A percentile compares a stretch with the other conserved stretches of the same genome.
phyloP scores from a whole-genome alignment of 352 stramenopile genomes.

The Phytophthora cryptogea region DNA sequence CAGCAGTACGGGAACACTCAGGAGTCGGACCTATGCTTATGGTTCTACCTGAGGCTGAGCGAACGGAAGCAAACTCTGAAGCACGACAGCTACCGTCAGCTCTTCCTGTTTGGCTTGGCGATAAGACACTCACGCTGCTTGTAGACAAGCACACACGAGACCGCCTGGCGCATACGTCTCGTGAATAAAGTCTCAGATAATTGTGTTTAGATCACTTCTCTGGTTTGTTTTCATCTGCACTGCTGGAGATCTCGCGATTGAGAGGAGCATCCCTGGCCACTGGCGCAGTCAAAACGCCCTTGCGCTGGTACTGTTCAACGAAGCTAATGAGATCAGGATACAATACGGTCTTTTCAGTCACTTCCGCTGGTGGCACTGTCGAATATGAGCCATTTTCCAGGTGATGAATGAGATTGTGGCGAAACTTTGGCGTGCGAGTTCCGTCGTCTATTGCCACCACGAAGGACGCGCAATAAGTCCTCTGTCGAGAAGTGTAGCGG shows the following conservation, averaged over 20 bases:
- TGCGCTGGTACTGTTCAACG: slow-evolving; percentile 75
- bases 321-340: slow-evolving; percentile 80
- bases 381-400: slow-evolving; percentile 68
- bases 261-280: slow-evolving; percentile 50
- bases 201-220: neutral
- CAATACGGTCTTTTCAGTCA: slow-evolving; percentile 52
- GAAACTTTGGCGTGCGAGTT: slow-evolving; percentile 44
- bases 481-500: slow-evolving; percentile 66
- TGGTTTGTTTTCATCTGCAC: slow-evolving; percentile 9
- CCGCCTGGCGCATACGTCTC: slow-evolving; percentile 37
- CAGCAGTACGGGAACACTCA: slow-evolving; percentile 34
- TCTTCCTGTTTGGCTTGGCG: slow-evolving; percentile 63
- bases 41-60: slow-evolving; percentile 15
- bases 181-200: slow-evolving; percentile 4
- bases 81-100: slow-evolving; percentile 28
- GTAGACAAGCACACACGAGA: slow-evolving; percentile 57
- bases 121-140: slow-evolving; percentile 57
- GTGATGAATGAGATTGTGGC: slow-evolving; percentile 78
- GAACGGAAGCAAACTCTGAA: neutral
- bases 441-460: slow-evolving; percentile 52
- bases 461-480: slow-evolving; percentile 76
- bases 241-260: slow-evolving; percentile 65
- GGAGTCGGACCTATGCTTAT: slow-evolving; percentile 56
- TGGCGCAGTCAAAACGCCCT: slow-evolving; percentile 56
- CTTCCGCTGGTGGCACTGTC: slow-evolving; percentile 51